phyloP scores from a whole-genome alignment of 1,284 basidiomycete species.

The Singerocomus rubriflavus region DNA sequence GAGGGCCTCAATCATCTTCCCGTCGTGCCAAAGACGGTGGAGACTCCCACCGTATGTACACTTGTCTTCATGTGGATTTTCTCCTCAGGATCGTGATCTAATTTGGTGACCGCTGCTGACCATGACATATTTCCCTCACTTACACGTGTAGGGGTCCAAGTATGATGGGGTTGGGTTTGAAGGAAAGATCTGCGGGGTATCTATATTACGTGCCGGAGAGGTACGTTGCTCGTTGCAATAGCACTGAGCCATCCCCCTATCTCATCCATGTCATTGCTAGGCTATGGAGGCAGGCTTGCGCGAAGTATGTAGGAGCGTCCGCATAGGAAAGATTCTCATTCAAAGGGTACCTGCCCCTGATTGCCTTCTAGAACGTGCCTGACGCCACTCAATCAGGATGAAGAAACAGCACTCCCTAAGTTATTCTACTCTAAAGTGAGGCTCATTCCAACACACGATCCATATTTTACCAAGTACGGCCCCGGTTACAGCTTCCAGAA shows the following conservation, averaged over 20 bases:
- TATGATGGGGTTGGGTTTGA: conserved; percentile 91
- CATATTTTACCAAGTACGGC: background rate
- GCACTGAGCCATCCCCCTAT: background rate
- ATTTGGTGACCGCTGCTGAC: background rate
- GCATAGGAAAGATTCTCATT: conserved; percentile 93
- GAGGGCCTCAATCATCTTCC: conserved; percentile 96
- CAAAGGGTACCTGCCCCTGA: conserved; percentile 62
- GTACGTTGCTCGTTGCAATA: too few species aligned
- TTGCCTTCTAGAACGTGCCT: conserved; percentile 6
- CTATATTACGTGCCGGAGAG: conserved; percentile 87
- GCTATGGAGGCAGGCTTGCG: conserved; percentile 94
- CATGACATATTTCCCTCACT: background rate
- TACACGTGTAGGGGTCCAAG: conserved; percentile 57
- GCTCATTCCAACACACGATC: background rate
- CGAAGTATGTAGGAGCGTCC: conserved; percentile 89
- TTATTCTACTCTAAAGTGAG: conserved; percentile 82
- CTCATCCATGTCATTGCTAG: conserved; percentile 35
- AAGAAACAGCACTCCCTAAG: conserved; percentile 88
- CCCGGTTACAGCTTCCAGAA: conserved; percentile 69
- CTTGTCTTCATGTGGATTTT: background rate
- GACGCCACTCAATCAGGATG: conserved; percentile 57
- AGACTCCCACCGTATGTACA: conserved; percentile 68
- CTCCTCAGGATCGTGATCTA: background rate
- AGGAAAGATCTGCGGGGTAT: conserved; percentile 93
- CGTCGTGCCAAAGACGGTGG: conserved; percentile 78